Base-by-base conservation (phyloP, 768 basidiomycete species). In the Podaxis carcinomalis region DNA sequence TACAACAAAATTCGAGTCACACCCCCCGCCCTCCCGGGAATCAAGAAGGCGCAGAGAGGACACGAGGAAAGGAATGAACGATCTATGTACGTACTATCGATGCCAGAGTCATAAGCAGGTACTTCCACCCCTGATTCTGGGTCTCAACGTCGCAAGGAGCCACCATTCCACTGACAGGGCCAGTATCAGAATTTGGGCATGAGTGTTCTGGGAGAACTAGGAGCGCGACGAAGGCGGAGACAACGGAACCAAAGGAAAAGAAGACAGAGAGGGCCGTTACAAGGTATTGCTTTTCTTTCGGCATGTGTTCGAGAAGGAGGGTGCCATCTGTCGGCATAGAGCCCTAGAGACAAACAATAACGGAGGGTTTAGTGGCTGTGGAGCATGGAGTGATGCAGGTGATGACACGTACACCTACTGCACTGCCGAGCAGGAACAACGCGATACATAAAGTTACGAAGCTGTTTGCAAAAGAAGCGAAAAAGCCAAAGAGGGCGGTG, bases 311-410 rank as follows among this genome's bases (percentile, higher is more conserved):
- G 7, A 94, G 80, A 23, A 94, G 82, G 3, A 96, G 84, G 0
- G 94, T 98, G 5, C 95, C 95, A 66, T 98, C 96, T 0, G 95
- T 98, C 0, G 95, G 95, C 93, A 98, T 96, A 46, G 93, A 89
- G 42, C 95, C 89, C 92, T 95, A 60, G 46, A 46, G 19, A 28
- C 19, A 19, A 44, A 44, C 14, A 21, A 37, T 27, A 23, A 42
- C 51, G 21, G 50, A 36, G 42, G 57, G 16, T 32, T 35, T 51
- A 49, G 37, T 35, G 32, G 51, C 27, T 16, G 60, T 5, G 36
- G n/a, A 32, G n/a, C 10, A n/a, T 21, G 21, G 49, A 13, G 21
- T 13, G 36, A 46, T 55, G 36, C 40, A 60, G 46, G 36, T n/a
- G 19, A 14, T 16, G n/a, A 42, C 40, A 75, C 87, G 74, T 74